Base-by-base conservation (phyloP, 163 green algal genomes). In the Scenedesmus sp. region DNA sequence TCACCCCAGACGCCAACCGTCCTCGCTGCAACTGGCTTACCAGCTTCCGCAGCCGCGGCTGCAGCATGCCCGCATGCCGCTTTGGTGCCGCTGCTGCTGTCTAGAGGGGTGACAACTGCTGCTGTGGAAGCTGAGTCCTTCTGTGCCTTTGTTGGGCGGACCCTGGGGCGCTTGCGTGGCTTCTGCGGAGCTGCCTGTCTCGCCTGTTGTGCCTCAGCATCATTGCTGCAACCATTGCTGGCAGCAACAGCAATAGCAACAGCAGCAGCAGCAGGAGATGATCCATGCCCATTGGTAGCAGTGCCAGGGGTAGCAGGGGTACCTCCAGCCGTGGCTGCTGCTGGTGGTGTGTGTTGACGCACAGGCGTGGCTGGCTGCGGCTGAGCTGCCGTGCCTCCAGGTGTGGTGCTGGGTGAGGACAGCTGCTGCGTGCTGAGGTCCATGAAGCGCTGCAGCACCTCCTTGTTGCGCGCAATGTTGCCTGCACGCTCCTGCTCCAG, bases 401-500 rank as follows among this genome's bases (percentile, higher is more conserved):
- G 59, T 2, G 59, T 72, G 13, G 59, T 9, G 59, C 59, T 72
- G 13, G 59, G 59, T 72, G 59, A 9, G 33, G 59, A 6, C 59
- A n/a, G 22, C 0, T 20, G 22, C 59, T 16, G 59, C 9, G 59
- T 35, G 59, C 33, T 72, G 16, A 72, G 59, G 42, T 65, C 86
- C 90, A 93, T 87, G 68, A 83, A 65, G 22, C 18, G 42, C 90
- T 92, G 37, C 73, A 93, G 59, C 30, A 51, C 59, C 18, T 78
- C 59, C 51, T 87, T 81, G 87, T 93, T 93, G 73, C 87, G 78
- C 20, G 53, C n/a, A 10, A 93, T 93, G 86, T 93, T 93, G 42
- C 22, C 91, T 9, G 44, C 44, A 13, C 91, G 81, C 44, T 93
- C 86, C 59, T 82, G 59, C 76, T 93, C 91, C 33, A 92, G 42